Percentiles rank a stretch among this genome's conserved stretches.
Conservation (phyloP, 2,329 filamentous ascomycete genomes). For the Chaetomium sp. region DNA sequence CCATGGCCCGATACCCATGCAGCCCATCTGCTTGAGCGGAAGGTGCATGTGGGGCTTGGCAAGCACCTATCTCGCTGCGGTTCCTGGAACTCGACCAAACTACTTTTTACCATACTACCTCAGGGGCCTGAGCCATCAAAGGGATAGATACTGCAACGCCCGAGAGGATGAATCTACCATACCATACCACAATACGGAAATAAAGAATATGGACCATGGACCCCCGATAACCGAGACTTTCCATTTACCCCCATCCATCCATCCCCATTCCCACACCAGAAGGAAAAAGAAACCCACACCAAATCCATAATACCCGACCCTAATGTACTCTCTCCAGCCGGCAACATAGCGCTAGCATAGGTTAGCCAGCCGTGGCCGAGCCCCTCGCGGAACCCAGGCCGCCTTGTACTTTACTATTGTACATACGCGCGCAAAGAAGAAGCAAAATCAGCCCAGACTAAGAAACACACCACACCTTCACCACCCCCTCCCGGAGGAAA, state of each 20-base stretch:
- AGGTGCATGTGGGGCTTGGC: neutral
- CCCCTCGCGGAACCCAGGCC: constrained; percentile 9
- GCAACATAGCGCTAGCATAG: constrained; percentile 4
- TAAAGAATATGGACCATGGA: neutral
- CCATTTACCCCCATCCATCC: neutral
- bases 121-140: neutral
- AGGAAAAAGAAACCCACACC: neutral
- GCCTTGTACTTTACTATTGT: constrained; percentile 22
- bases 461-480: neutral
- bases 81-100: neutral
- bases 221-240: neutral
- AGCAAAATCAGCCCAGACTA: constrained; percentile 5
- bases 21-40: too few species aligned
- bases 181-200: constrained; percentile 1
- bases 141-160: neutral
- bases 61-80: neutral
- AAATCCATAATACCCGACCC: neutral
- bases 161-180: constrained; percentile 9
- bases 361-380: neutral
- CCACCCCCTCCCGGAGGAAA: neutral
- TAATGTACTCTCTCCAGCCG: constrained; percentile 21
- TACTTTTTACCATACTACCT: constrained; percentile 1
- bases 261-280: constrained; percentile 9
- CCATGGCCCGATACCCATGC: too few species aligned
- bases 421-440: constrained; percentile 23